Conservation (phyloP, 768 basidiomycete genomes). For the Lactarius akahatsu region DNA sequence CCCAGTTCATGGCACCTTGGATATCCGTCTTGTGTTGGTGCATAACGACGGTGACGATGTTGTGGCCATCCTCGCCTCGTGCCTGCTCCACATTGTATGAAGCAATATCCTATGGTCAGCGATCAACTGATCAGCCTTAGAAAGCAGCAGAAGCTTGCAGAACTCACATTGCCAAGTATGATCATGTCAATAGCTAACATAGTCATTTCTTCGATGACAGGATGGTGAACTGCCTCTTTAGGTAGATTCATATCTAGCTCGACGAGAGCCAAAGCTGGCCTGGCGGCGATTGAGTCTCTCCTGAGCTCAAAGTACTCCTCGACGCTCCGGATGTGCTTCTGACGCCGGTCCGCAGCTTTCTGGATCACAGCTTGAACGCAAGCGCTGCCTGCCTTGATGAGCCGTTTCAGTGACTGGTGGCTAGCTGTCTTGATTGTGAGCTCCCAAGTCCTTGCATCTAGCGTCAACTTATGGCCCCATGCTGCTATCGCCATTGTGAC, state of each 20-base stretch:
- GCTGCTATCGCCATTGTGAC: background rate
- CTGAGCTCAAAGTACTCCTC: slow-evolving; percentile 11
- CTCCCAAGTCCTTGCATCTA: slow-evolving; percentile 18
- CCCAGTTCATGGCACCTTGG: slow-evolving; percentile 38
- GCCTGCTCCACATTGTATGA: slow-evolving; percentile 37
- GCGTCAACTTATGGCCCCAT: background rate
- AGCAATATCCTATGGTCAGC: slow-evolving; percentile 30
- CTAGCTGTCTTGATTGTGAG: slow-evolving; percentile 15
- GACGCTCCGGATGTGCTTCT: background rate
- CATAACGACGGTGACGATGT: slow-evolving; percentile 44
- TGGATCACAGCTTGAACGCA: background rate
- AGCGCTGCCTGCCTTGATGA: slow-evolving; percentile 3
- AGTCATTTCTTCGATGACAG: slow-evolving; percentile 3
- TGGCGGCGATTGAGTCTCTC: background rate
- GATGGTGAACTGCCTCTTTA: slow-evolving; percentile 5
- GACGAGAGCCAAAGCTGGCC: background rate
- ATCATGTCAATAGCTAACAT: slow-evolving; percentile 3
- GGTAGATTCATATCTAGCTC: slow-evolving; percentile 4
- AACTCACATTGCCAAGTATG: slow-evolving; percentile 4
- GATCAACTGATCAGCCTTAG: background rate
- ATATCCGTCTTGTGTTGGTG: slow-evolving; percentile 36
- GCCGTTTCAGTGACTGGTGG: slow-evolving; percentile 5
- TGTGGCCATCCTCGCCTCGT: slow-evolving; percentile 39
- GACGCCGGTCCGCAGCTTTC: background rate
- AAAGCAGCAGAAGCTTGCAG: background rate